Conservation (phyloP, 2,329 filamentous ascomycete genomes). For the Colletotrichum karsti region DNA sequence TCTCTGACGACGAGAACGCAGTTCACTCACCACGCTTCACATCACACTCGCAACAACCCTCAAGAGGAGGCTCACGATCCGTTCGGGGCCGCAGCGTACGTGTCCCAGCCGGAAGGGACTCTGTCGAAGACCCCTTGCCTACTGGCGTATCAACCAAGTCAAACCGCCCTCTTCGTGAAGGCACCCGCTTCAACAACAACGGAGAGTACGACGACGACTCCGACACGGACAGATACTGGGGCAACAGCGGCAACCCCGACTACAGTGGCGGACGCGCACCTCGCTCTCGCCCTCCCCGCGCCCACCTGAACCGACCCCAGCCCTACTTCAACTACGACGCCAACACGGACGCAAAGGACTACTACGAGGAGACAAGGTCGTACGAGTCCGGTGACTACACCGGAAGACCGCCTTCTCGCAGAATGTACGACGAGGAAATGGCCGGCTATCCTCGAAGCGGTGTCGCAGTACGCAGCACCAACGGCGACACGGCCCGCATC, state of each 20-base stretch:
- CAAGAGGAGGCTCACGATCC: slow-evolving; percentile 19
- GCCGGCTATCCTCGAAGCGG: slow-evolving; percentile 14
- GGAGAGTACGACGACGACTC: slow-evolving; percentile 27
- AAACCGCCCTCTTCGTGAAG: slow-evolving; percentile 14
- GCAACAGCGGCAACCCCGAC: slow-evolving; percentile 15
- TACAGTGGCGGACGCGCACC: slow-evolving; percentile 22
- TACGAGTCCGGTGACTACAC: slow-evolving; percentile 23
- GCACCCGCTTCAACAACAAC: background rate
- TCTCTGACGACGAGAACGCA: slow-evolving; percentile 21
- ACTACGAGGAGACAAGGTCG: slow-evolving; percentile 24
- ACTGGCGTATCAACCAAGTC: slow-evolving; percentile 15
- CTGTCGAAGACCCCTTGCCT: background rate
- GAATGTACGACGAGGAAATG: slow-evolving; percentile 29
- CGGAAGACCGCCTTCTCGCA: slow-evolving; percentile 19
- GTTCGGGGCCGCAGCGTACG: background rate
- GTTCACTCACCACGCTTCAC: background rate
- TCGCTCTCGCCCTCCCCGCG: slow-evolving; percentile 23
- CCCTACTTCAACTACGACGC: slow-evolving; percentile 25
- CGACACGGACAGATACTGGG: slow-evolving; percentile 27
- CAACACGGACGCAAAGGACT: slow-evolving; percentile 13
- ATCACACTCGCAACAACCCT: slow-evolving; percentile 1
- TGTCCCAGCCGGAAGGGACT: background rate
- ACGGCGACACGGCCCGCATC: slow-evolving; percentile 34
- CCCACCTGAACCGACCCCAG: slow-evolving; percentile 26
- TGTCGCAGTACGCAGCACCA: slow-evolving; percentile 15